These are phyloP conservation scores for Paramyrothecium roridum DNA, from an alignment of 2,329 filamentous ascomycete genomes.

Conservation along the genomic window DNA sequence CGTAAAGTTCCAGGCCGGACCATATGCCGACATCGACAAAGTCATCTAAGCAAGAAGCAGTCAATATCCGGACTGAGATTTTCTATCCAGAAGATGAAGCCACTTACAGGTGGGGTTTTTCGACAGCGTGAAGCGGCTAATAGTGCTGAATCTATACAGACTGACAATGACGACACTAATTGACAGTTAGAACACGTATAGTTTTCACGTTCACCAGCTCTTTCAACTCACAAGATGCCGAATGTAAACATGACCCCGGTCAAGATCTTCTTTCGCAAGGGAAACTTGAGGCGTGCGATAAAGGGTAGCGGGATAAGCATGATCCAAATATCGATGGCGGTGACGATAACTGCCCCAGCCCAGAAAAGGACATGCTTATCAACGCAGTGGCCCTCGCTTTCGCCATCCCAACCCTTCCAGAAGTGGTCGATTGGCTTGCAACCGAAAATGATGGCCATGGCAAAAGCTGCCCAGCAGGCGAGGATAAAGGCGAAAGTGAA, in stretches of 20 bases:
- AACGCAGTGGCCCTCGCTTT: slow-evolving; percentile 32
- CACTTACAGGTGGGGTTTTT: slow-evolving; percentile 14
- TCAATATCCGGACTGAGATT: too few species aligned
- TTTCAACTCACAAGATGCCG: slow-evolving; percentile 27
- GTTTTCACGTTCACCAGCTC: neutral
- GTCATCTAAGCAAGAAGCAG: slow-evolving; percentile 3
- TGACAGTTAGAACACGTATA: neutral
- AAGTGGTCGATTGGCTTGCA: slow-evolving; percentile 33
- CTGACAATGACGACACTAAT: slow-evolving; percentile 18
- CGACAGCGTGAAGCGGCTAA: slow-evolving; percentile 13
- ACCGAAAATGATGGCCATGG: neutral
- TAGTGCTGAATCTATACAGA: slow-evolving; percentile 14
- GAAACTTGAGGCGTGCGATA: slow-evolving; percentile 23
- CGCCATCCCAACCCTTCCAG: slow-evolving; percentile 36
- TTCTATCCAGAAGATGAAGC: too few species aligned
- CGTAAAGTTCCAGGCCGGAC: slow-evolving; percentile 22
- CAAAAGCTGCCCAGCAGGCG: neutral
- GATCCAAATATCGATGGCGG: slow-evolving; percentile 35
- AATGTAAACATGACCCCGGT: slow-evolving; percentile 36
- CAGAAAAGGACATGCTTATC: slow-evolving; percentile 32
- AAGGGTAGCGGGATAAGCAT: slow-evolving; percentile 33
- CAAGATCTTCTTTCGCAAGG: slow-evolving; percentile 33
- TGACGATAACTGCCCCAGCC: slow-evolving; percentile 35
- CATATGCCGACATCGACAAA: slow-evolving; percentile 16
- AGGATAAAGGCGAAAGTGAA: neutral